Evolutionary conservation across 2,329 filamentous ascomycete genomes (phyloP).

Genomic region (Epichloe festucae): DNA sequence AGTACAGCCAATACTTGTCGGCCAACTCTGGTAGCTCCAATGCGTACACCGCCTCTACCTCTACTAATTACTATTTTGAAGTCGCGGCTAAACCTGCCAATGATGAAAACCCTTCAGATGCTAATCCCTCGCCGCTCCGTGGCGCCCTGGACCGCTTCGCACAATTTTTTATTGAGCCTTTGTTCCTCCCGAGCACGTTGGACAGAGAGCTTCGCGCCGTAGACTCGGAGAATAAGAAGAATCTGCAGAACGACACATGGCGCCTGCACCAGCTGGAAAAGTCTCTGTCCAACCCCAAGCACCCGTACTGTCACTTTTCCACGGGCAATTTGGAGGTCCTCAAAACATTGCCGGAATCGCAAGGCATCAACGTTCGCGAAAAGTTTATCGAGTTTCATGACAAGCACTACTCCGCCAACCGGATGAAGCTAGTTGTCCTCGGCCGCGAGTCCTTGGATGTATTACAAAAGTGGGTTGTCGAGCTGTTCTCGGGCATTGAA

Average conservation of each 20-base stretch:
- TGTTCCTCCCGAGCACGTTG: conserved; percentile 74
- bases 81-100: conserved; percentile 68
- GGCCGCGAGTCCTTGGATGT: conserved; percentile 73
- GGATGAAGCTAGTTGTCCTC: conserved; percentile 82
- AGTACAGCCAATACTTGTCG: conserved; percentile 86
- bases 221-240: conserved; percentile 96
- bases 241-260: conserved; percentile 83
- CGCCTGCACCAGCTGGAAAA: conserved; percentile 79
- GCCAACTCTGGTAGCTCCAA: conserved; percentile 86
- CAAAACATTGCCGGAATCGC: conserved; percentile 65
- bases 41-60: conserved; percentile 84
- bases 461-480: conserved; percentile 69
- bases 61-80: conserved; percentile 97
- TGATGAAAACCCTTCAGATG: conserved; percentile 38
- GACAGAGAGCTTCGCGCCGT: conserved; percentile 82
- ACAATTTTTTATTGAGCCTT: conserved; percentile 81
- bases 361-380: conserved; percentile 72
- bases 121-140: conserved; percentile 50
- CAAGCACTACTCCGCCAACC: conserved; percentile 82
- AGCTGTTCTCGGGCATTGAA: conserved; percentile 67
- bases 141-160: conserved; percentile 84
- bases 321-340: conserved; percentile 81
- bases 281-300: conserved; percentile 71
- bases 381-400: conserved; percentile 90
- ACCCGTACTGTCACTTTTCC: conserved; percentile 84